phyloP scores from a whole-genome alignment of 768 basidiomycete species.

The Mycena galopus region DNA sequence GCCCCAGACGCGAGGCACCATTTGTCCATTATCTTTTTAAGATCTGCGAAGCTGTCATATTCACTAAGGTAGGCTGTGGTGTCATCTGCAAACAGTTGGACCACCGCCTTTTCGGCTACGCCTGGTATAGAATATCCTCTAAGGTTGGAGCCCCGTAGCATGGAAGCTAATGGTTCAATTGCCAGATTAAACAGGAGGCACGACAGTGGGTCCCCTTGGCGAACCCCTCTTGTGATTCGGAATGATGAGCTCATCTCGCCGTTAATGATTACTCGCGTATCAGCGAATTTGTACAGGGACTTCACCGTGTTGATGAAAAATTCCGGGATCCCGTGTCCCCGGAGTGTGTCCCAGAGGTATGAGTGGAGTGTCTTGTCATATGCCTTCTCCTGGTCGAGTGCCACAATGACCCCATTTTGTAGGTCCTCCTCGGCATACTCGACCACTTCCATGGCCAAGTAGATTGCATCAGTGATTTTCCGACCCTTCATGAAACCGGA shows the following conservation, averaged over 20 bases:
- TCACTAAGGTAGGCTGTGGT: background rate
- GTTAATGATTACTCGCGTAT: conserved; percentile 41
- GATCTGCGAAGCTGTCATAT: background rate
- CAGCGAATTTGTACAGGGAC: conserved; percentile 34
- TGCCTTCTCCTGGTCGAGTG: too few relatives aligned
- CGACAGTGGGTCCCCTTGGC: conserved; percentile 47
- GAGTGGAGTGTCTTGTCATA: background rate
- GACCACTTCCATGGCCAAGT: conserved; percentile 32
- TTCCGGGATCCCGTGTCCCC: background rate
- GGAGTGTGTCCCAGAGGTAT: background rate
- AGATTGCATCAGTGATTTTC: conserved; percentile 36
- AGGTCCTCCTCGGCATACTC: conserved; percentile 18
- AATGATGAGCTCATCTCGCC: conserved; percentile 36
- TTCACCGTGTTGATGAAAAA: conserved; percentile 34
- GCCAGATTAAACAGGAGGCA: too few relatives aligned
- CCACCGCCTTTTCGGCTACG: too few relatives aligned
- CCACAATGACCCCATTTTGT: conserved; percentile 25
- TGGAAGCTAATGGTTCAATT: too few relatives aligned
- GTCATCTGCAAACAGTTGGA: too few relatives aligned
- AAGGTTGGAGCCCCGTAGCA: too few relatives aligned
- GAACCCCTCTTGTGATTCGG: conserved; percentile 38
- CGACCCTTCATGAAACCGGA: conserved; percentile 40
- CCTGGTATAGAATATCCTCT: too few relatives aligned
- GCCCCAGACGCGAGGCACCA: background rate
- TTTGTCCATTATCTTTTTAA: background rate